Evolutionary conservation across 139 green algal species (phyloP).

Genomic region (Tetraselmis striata): DNA sequence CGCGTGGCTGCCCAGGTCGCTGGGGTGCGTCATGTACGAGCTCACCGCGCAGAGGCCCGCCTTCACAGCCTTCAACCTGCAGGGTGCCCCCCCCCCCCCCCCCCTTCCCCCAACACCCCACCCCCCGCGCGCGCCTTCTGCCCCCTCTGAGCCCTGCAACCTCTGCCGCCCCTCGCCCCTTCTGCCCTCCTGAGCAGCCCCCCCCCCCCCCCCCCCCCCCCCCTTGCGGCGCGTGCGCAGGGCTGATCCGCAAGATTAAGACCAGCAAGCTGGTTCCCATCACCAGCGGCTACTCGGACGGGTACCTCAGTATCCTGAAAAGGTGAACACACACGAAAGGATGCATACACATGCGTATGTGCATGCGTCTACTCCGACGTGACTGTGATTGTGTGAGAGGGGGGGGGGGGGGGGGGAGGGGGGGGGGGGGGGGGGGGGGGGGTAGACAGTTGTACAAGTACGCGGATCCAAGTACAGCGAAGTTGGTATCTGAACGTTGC

Average conservation of each 20-base stretch:
- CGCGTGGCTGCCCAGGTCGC: constrained; percentile 28
- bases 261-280: background rate
- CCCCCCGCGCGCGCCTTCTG: constrained; percentile 2
- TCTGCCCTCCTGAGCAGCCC: background rate
- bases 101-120: too few species aligned
- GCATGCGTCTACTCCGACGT: too few species aligned
- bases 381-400: too few species aligned
- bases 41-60: constrained; percentile 43
- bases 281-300: background rate
- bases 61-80: constrained; percentile 61
- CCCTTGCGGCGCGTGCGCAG: background rate
- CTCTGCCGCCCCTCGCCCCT: background rate
- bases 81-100: too few species aligned
- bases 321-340: too few species aligned
- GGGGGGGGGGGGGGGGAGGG: too few species aligned
- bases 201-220: background rate
- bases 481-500: too few species aligned
- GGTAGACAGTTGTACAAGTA: too few species aligned
- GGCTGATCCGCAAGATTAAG: constrained; percentile 2
- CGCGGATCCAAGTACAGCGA: too few species aligned
- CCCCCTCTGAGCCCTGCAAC: constrained; percentile 2
- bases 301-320: background rate
- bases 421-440: too few species aligned
- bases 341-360: too few species aligned
- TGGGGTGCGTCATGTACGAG: constrained; percentile 58